Base-by-base conservation (phyloP, 2,329 filamentous ascomycete genomes). In the Clonostachys solani region DNA sequence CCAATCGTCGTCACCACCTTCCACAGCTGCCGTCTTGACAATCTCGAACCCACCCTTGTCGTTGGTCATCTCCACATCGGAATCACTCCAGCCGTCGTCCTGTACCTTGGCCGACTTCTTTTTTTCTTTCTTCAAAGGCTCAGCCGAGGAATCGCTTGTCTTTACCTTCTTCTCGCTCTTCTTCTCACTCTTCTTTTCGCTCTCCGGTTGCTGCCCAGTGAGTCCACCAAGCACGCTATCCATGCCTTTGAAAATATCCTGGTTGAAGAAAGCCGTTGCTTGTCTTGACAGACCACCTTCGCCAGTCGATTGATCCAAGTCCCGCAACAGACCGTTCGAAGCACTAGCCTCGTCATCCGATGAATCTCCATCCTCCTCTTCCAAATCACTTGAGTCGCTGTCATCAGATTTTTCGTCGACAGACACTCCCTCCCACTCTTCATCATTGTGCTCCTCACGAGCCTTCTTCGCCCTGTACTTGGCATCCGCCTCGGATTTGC, bases 381-480 rank as follows among this genome's bases (percentile, higher is more conserved):
- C 79, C 3, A 75, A 76, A n/a, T 83, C 80, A 52, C 82, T 83
- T 53, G 78, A 82, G 47, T 82, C 80, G 44, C 80, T 75, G 42
- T 86, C 80, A 2, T 52, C 35, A 17, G 47, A 53, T n/a, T 78
- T 69, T 48, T 81, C 80, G 42, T 79, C 80, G 12, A 77, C 81
- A 18, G 89, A 95, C 50, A 97, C 83, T 2, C 94, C 94, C 56
- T 95, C 88, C 86, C 92, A 99, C 61, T 96, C 92, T 13, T 89
- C 91, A 49, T 95, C 89, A 45, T 87, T 83, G 52, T 87, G 83
- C 59, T 90, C 83, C 60, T 88, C 84, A 46, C 92, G 82, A 7
- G 89, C 86, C 62, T 90, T 90, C 73, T 97, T 99, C 4, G 92
- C 91, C 38, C 89, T 84, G 60, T 88, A 87, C 64, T 96, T 97